Base-by-base conservation (phyloP, 257 asterid genomes). In the Ajuga chamaepitys region DNA sequence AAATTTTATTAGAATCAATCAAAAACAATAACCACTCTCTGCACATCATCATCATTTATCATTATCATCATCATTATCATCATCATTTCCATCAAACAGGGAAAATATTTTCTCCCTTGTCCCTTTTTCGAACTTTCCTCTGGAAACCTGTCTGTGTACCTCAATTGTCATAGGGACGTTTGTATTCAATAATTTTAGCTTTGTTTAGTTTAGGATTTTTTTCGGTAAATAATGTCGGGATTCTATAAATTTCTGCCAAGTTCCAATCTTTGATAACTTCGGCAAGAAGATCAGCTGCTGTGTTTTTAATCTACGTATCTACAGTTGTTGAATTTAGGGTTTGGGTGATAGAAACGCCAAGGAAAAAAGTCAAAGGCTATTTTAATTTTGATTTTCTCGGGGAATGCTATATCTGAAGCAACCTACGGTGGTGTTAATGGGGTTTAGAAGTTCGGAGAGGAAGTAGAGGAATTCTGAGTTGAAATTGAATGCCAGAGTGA, bases 401-500 rank as follows among this genome's bases (percentile, higher is more conserved):
- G 74, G 77, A 78, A 85, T 89, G 95, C 76, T 80, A 45, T 79
- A 59, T 72, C 80, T 79, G 86, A 81, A 81, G 81, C 84, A 73
- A 62, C 81, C 81, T 68, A 66, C 56, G 76, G 78, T 69, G 84
- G 75, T 77, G 70, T 66, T 42, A 63, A 74, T 59, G 70, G 67
- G 78, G 67, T 78, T 70, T 69, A 53, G 71, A 71, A 76, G 78
- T 64, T 42, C 35, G 68, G 73, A 24, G 74, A 67, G 71, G 67
- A 52, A 56, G 71, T 68, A 57, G 42, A 21, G 56, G 48, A 66
- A 22, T 72, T 70, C 64, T 69, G 41, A 58, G 22, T 70, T 74
- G 56, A 68, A 74, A 77, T 73, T 81, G 79, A 82, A 83, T 86
- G 96, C 78, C 75, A 81, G 89, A 82, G 84, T 86, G 87, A 81